Evolutionary conservation across 1,284 basidiomycete genomes (phyloP), one percentile per base, ranked within the genome.

Genomic region (Sporisorium iseilematis-ciliati): DNA sequence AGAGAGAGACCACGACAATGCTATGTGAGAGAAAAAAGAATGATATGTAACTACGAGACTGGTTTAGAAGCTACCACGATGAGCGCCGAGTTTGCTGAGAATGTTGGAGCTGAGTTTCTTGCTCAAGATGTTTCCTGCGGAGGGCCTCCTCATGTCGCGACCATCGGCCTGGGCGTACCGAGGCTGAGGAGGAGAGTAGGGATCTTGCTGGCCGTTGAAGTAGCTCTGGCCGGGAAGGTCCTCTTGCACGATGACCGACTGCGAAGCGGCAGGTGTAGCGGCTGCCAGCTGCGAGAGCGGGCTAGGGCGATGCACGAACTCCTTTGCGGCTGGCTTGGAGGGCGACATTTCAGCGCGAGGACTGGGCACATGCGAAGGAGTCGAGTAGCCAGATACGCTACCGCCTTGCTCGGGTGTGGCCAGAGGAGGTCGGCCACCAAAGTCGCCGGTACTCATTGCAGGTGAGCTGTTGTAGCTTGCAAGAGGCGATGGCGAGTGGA

Each of bases 41-140:
- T 38, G 35, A 12, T 20, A 31, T 49, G 26, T 4, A 31, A 48
- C n/a, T 18, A n/a, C 29, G 26, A 42, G 38, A 21, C 16, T 42
- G 25, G 7, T n/a, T 54, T 57, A 74, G 42, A 65, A 25, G 40
- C 53, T 62, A 53, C 62, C 63, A 29, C 71, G 53, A 23, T 74
- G 65, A 5, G 62, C 53, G 14, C 62, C 53, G 33, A 74, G 33
- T 38, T 75, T 75, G 59, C 42, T 53, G 7, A 69, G 62, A 16
- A 68, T 52, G 59, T 59, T 69, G 33, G 66, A 75, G 59, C 68
- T 65, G 56, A 69, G 48, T 33, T 55, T 75, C 63, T 75, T 75
- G 45, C 55, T 52, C 43, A 69, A 41, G 16, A 59, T 29, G 3
- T 75, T 66, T 2, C 66, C 72, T 2, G 72, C 63, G 2, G 66